These are phyloP conservation scores for Scleroderma citrinum DNA, from an alignment of 768 basidiomycete genomes.

Conservation along the genomic window DNA sequence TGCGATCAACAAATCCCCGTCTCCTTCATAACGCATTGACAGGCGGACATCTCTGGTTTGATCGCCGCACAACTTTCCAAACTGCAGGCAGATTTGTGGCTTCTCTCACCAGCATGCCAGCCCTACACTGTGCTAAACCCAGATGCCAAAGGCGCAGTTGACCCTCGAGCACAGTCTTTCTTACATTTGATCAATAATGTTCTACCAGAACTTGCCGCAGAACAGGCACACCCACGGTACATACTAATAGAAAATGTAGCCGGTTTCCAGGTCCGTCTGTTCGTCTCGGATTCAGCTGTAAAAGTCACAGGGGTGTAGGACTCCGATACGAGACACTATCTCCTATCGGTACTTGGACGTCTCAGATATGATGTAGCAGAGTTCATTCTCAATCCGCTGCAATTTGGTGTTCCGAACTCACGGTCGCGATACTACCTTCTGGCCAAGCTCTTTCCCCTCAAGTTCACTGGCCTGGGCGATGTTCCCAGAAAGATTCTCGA, in stretches of 20 bases:
- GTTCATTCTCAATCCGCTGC: constrained; percentile 66
- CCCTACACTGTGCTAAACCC: constrained; percentile 80
- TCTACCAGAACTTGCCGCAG: constrained; percentile 49
- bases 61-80: constrained; percentile 40
- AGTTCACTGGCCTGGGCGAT: constrained; percentile 27
- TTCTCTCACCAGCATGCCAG: constrained; percentile 78
- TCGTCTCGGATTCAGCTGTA: background rate
- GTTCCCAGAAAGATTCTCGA: constrained; percentile 34
- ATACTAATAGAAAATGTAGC: constrained; percentile 78
- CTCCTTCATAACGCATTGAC: constrained; percentile 5
- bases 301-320: constrained; percentile 34
- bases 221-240: constrained; percentile 45
- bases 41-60: constrained; percentile 61
- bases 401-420: constrained; percentile 80
- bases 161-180: constrained; percentile 74
- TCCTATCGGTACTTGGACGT: constrained; percentile 45
- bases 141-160: constrained; percentile 58
- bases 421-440: constrained; percentile 76
- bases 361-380: constrained; percentile 57
- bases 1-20: background rate
- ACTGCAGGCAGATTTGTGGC: constrained; percentile 60
- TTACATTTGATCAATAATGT: constrained; percentile 60
- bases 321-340: constrained; percentile 54
- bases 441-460: constrained; percentile 45
- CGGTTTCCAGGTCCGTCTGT: constrained; percentile 64